Evolutionary conservation across 805 yeast species (phyloP), one percentile per base, ranked within the genome.

Genomic region (Cyberlindnera maclurae): DNA sequence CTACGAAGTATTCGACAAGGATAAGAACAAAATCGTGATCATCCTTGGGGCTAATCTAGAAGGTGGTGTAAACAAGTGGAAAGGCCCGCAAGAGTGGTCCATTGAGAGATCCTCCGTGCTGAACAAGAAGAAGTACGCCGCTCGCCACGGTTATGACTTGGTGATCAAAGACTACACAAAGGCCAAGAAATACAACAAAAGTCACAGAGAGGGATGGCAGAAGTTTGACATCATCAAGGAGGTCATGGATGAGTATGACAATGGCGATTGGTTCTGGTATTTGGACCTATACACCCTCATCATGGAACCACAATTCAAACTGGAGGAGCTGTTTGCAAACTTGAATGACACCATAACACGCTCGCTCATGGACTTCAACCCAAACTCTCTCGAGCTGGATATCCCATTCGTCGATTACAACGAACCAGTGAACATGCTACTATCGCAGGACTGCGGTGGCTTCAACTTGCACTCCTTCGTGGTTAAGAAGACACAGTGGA

Each of bases 121-220:
- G 28, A 70, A 71, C 55, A 71, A 71, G 49, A 68, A 63, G 50
- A 64, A 62, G 36, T 71, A 71, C 42, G 67, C 75, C n/a, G 62
- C 60, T 31, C 52, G 57, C 13, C 76, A 71, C 44, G 73, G 73
- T 1, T 71, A 71, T 43, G 73, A 71, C 22, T 53, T 71, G 37
- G 60, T 71, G 4, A 60, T 71, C 38, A 63, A 61, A 46, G 72
- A 70, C 42, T 59, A 65, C 55, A 69, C 73, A 24, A 62, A 63
- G 46, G 63, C 67, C 44, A 71, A 70, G 48, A 56, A 68, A 36
- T 71, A 71, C 47, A 69, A 71, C 34, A 70, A 70, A 52, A 75
- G 70, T 38, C 63, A 63, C 55, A 60, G 77, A 44, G 70, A 65
- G 51, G 68, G 69, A 3, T 65, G 71, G 71, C 69, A 63, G 45